phyloP scores from a whole-genome alignment of 352 stramenopile genomes.

The Pythium plurisporium region DNA sequence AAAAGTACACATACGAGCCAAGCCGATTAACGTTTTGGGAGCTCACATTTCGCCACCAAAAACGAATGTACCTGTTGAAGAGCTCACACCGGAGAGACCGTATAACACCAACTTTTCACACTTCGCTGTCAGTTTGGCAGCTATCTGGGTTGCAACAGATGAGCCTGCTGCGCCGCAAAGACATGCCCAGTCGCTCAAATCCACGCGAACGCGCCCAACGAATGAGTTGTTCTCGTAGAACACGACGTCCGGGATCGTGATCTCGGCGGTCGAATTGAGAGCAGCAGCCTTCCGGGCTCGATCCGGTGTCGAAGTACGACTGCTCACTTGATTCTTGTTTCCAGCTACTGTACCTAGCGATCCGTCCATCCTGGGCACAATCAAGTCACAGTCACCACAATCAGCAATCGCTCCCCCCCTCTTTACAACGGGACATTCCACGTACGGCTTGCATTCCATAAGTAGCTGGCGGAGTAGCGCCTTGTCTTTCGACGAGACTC shows the following conservation, averaged over 20 bases:
- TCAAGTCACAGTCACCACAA: neutral
- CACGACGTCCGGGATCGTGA: slow-evolving; percentile 35
- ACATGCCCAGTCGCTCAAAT: slow-evolving; percentile 48
- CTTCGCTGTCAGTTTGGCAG: slow-evolving; percentile 32
- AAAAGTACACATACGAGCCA: neutral
- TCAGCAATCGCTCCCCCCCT: neutral
- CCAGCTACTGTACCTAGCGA: too few species aligned
- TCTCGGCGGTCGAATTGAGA: neutral
- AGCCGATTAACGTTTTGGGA: neutral
- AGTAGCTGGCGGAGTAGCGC: slow-evolving; percentile 41
- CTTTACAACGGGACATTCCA: neutral
- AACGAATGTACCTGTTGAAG: slow-evolving; percentile 26
- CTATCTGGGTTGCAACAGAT: slow-evolving; percentile 32
- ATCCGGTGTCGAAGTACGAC: slow-evolving; percentile 10
- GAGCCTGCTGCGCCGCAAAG: slow-evolving; percentile 28
- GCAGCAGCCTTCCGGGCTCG: neutral
- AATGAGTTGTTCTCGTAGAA: slow-evolving; percentile 62
- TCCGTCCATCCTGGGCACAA: neutral
- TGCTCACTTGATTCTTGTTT: slow-evolving; percentile 41
- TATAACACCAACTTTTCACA: slow-evolving; percentile 46
- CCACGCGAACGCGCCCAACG: slow-evolving; percentile 28
- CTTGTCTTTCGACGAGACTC: slow-evolving; percentile 24
- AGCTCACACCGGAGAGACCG: slow-evolving; percentile 27
- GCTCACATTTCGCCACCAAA: too few species aligned
- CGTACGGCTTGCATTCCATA: slow-evolving; percentile 40